Evolutionary conservation across 495 filamentous ascomycete species (phyloP).

Genomic region (Penicillium simplicissimum): DNA sequence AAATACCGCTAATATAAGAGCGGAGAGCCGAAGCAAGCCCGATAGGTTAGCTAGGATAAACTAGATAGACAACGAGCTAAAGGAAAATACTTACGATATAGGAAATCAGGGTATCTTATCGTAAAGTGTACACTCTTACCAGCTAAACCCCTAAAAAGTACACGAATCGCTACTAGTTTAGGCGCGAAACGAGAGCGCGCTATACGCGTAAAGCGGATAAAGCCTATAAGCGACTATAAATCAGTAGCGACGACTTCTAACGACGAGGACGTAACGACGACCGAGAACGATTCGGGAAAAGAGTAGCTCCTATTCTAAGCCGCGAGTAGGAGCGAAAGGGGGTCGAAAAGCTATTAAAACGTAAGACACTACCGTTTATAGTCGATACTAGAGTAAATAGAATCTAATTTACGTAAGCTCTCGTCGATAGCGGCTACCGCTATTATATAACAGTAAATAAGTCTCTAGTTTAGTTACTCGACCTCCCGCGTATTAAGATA

Average conservation of each 20-base stretch:
- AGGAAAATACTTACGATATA: conserved; percentile 2
- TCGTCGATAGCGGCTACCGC: too few relatives aligned
- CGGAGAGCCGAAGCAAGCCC: background rate
- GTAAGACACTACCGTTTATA: too few relatives aligned
- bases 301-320: too few relatives aligned
- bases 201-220: background rate
- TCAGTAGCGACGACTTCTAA: background rate
- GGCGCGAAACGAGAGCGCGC: too few relatives aligned
- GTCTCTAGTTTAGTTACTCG: too few relatives aligned
- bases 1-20: background rate
- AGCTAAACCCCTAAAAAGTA: background rate
- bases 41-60: conserved; percentile 2
- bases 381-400: too few relatives aligned
- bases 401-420: too few relatives aligned
- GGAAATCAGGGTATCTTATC: background rate
- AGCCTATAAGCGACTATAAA: background rate
- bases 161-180: background rate
- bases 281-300: background rate
- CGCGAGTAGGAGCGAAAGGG: too few relatives aligned
- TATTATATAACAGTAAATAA: too few relatives aligned
- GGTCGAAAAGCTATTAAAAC: too few relatives aligned
- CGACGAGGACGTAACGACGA: background rate
- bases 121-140: background rate
- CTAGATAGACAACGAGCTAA: background rate
- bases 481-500: too few relatives aligned